A percentile compares a stretch with the other conserved stretches of the same genome.
phyloP scores from a whole-genome alignment of 768 basidiomycete species.

The Pisolithus microcarpus region DNA sequence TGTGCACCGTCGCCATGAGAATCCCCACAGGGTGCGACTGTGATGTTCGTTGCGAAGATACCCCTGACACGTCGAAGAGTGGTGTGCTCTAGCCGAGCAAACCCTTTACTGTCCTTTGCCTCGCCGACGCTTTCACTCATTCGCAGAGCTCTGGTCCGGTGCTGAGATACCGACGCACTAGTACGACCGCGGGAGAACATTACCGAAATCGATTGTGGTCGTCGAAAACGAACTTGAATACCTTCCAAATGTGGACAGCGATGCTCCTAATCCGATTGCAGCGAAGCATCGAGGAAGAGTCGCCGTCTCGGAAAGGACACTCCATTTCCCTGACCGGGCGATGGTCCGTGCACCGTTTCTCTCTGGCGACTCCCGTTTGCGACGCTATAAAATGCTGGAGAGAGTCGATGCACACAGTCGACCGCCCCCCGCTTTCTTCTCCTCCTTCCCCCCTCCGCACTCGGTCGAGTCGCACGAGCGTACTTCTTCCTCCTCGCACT shows the following conservation, averaged over 20 bases:
- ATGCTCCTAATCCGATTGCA: constrained; percentile 3
- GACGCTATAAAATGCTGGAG: neutral
- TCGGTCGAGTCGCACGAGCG: constrained; percentile 5
- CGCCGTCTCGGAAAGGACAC: neutral
- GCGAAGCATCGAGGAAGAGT: neutral
- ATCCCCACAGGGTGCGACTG: neutral
- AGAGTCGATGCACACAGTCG: neutral
- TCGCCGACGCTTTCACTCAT: neutral
- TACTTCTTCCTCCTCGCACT: constrained; percentile 11
- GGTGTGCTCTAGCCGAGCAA: too few species aligned
- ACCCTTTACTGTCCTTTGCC: neutral
- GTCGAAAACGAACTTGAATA: constrained; percentile 20
- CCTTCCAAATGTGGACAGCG: constrained; percentile 19
- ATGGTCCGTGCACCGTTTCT: constrained; percentile 25
- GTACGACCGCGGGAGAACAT: neutral
- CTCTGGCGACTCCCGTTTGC: constrained; percentile 18
- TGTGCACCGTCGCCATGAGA: neutral
- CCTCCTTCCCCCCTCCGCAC: constrained; percentile 3
- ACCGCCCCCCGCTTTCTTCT: constrained; percentile 2
- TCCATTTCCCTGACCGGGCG: neutral
- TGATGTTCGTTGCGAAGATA: too few species aligned
- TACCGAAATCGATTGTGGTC: constrained; percentile 1
- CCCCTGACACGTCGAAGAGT: too few species aligned
- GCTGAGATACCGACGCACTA: neutral
- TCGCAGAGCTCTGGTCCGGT: neutral